A percentile compares a stretch with the other conserved stretches of the same genome.
Conservation (phyloP, 306 rosid genomes). For the Ammopiptanthus mongolicus region DNA sequence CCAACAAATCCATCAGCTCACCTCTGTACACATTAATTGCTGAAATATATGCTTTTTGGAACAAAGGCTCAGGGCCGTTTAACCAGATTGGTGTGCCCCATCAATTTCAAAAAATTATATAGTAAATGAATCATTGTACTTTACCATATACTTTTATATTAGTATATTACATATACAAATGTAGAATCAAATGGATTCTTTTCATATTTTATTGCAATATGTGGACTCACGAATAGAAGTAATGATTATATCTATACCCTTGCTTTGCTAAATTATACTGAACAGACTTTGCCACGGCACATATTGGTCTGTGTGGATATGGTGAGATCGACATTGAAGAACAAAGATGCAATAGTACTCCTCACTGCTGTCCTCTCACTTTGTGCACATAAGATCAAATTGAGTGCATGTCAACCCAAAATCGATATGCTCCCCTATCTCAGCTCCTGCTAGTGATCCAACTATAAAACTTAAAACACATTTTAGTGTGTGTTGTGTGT, state of each 20-base stretch:
- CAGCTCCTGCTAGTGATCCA: too few relatives aligned
- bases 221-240: not conserved
- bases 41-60: too few relatives aligned
- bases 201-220: not conserved
- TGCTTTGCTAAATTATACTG: not conserved
- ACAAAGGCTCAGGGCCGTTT: not conserved
- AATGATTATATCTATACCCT: not conserved
- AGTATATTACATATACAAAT: constrained; percentile 1
- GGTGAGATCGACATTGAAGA: not conserved
- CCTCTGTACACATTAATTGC: too few relatives aligned
- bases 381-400: too few relatives aligned
- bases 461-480: too few relatives aligned
- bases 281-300: not conserved
- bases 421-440: too few relatives aligned
- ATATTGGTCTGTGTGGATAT: not conserved
- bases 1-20: too few relatives aligned
- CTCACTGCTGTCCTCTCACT: too few relatives aligned
- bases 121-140: not conserved
- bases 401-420: too few relatives aligned
- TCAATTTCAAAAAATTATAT: not conserved
- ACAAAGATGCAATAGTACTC: not conserved
- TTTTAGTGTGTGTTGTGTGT: too few relatives aligned
- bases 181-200: not conserved
- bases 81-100: not conserved
- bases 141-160: not conserved